Base-by-base conservation (phyloP, 2,329 filamentous ascomycete species). In the Ophiobolus disseminans region DNA sequence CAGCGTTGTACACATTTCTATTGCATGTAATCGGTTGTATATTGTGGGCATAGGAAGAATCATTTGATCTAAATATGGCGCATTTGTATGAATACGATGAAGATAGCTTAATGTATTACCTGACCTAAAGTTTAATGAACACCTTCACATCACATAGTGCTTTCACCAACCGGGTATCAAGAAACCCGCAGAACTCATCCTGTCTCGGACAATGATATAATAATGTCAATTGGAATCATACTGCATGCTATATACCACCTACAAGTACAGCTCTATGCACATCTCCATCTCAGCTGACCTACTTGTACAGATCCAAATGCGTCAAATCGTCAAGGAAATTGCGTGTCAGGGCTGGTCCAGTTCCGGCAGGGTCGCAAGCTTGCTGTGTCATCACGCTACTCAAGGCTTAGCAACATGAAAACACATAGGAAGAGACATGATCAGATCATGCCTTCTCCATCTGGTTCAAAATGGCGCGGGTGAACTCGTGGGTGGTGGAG, bases 401-500 rank as follows among this genome's bases (percentile, higher is more conserved):
- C 35, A 38, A 22, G 20, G 20, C 45, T 53, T 49, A 51, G 48
- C 55, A 55, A 52, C 48, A 50, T 44, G 47, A 37, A 47, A 38
- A 45, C 41, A 40, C 42, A 53, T 45, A 39, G 35, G 37, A 36
- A 43, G 40, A 39, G 40, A 44, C 35, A 42, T 45, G 41, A 26
- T 37, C 11, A 28, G 39, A 44, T 55, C 58, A 72, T 58, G 60
- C 64, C 65, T 67, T 69, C 82, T 97, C 93, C 91, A 99, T 96
- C 84, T 94, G 90, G 81, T 92, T 86, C 72, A 99, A 83, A 72
- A 99, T 89, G 67, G 94, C 92, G 69, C 88, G 84, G 69, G 94
- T 97, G 81, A 97, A 99, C 76, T 97, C 87, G 78, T 97, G 86
- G 58, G 93, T 99, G 67, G 89, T 91, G 71, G 86, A 86, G 61